Conservation (phyloP, 345 rosid genomes). For the Gossypium sturtianum region DNA sequence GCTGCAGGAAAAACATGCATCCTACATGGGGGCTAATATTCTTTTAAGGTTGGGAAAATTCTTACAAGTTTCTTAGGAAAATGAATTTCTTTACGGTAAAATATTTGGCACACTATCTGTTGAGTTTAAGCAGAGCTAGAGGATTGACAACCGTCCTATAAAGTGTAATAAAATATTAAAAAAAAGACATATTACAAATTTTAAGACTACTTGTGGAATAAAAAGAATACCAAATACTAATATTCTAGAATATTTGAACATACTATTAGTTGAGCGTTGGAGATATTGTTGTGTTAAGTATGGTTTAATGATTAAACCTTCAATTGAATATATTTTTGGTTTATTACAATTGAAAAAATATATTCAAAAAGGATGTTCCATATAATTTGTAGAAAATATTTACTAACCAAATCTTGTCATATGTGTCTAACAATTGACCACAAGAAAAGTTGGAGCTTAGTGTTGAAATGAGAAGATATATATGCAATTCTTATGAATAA, state of each 20-base stretch:
- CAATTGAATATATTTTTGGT: too few relatives aligned
- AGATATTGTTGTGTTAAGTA: background rate
- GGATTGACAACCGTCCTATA: too few relatives aligned
- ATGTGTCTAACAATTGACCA: background rate
- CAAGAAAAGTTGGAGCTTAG: too few relatives aligned
- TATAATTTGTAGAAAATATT: background rate
- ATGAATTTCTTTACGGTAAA: background rate
- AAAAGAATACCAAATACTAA: too few relatives aligned
- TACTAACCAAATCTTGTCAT: background rate
- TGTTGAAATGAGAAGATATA: too few relatives aligned
- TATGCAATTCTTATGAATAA: background rate
- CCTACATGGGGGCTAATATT: background rate
- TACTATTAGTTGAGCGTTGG: too few relatives aligned
- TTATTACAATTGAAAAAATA: background rate
- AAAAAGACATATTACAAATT: too few relatives aligned
- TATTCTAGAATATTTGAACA: background rate
- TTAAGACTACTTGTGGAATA: too few relatives aligned
- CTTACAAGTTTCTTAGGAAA: background rate
- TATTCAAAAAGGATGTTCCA: background rate
- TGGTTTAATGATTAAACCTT: background rate
- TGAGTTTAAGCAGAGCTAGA: too few relatives aligned
- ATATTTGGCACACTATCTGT: too few relatives aligned
- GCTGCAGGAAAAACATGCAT: background rate
- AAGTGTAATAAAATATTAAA: too few relatives aligned
- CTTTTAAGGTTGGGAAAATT: background rate